phyloP scores from a whole-genome alignment of 441 rosid genomes.

The Manihot esculenta region DNA sequence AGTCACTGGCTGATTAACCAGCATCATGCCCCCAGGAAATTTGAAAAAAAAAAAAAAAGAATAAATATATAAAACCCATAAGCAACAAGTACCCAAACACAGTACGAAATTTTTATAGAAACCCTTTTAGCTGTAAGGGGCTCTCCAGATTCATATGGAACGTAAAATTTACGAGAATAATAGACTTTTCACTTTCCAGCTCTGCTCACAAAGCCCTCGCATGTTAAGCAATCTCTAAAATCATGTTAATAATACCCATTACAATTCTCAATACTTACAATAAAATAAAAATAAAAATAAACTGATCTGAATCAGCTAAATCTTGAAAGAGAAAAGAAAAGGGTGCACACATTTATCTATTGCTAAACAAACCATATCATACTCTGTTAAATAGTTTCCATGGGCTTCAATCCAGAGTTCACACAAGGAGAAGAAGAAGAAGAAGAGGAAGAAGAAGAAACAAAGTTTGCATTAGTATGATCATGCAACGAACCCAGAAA shows the following conservation, averaged over 20 bases:
- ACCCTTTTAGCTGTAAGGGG: conserved; percentile 6
- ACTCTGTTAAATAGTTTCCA: background rate
- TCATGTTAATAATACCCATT: too few species aligned
- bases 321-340: background rate
- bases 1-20: conserved; percentile 6
- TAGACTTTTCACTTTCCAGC: too few species aligned
- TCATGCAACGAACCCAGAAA: background rate
- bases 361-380: background rate
- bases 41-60: too few species aligned
- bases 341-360: background rate
- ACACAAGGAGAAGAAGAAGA: too few species aligned
- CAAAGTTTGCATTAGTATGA: background rate
- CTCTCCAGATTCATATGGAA: background rate
- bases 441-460: background rate
- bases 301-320: conserved; percentile 26
- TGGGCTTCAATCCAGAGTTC: background rate
- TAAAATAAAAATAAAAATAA: background rate
- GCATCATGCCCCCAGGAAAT: background rate
- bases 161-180: too few species aligned
- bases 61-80: too few species aligned
- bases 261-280: too few species aligned
- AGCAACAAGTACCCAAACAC: conserved; percentile 4
- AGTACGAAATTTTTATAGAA: background rate
- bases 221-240: conserved; percentile 4
- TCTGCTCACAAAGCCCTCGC: background rate